Base-by-base conservation (phyloP, 805 yeast genomes). In the Candida patagonica region DNA sequence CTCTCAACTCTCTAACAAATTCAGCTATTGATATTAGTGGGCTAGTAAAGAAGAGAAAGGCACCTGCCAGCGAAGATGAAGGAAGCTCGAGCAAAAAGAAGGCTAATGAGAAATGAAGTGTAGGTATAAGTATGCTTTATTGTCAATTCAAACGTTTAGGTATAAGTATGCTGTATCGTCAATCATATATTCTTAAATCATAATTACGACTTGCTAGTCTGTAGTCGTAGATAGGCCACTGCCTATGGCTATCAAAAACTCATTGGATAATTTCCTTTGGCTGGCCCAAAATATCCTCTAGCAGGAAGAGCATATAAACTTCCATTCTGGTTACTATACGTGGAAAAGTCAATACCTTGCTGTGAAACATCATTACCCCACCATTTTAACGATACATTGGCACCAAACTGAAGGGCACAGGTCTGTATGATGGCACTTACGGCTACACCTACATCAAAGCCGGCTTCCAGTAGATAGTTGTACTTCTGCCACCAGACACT, bases 351-450 rank as follows among this genome's bases (percentile, higher is more conserved):
- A 12, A 37, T 15, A 7, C 37, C 40, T 29, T 30, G 17, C n/a
- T 30, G 16, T 20, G 39, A n/a, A 6, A 35, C 45, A 12, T 21
- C 25, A 42, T 75, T 76, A 1, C 86, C 86, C 86, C 86, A 79
- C 86, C 86, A 45, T n/a, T 6, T 7, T 4, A 67, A 32, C 6
- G 50, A 50, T 13, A 22, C 27, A 24, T 22, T 44, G 10, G 19
- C 23, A 20, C 21, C n/a, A 24, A 65, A 49, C 13, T 60, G 65
- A 3, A 67, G 66, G 0, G 66, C 55, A 48, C 68, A 66, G 49
- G 71, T 69, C 16, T 66, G 63, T 34, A 69, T 35, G 31, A 71
- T 52, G 1, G 72, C 72, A 43, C 71, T 62, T 44, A 68, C 64
- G 1, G 74, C 75, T 15, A 67, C 66, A 1, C 76, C 76, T 2